Base-by-base conservation (phyloP, 2,329 filamentous ascomycete genomes). In the Trichoderma koningii region DNA sequence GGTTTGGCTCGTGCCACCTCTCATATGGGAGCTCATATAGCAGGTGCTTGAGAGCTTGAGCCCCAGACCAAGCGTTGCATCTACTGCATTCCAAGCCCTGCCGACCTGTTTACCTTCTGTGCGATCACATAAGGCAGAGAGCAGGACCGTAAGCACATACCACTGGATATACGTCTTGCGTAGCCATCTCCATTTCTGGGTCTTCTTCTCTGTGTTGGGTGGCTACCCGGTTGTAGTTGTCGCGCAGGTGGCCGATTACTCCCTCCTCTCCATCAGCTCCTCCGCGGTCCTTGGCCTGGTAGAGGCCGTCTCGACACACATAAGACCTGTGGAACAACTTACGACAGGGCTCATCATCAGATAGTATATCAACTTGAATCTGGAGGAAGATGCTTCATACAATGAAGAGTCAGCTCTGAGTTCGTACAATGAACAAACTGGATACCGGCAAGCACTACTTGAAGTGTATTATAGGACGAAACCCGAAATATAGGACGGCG, bases 191-290 rank as follows among this genome's bases (percentile, higher is more conserved):
- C 34, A 55, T 44, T 42, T 55, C 1, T 15, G 7, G 1, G 38
- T 55, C 38, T 55, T 44, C 34, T 42, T 44, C 23, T 55, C 15
- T 42, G 38, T 26, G 19, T 42, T 53, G 28, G 4, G 51, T 15
- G 19, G 12, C 14, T 21, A 19, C 30, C 21, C 41, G 51, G n/a
- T 21, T 38, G 30, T 53, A 53, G 15, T 23, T 53, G 14, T 57
- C 55, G 30, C 55, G 23, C n/a, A 45, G 34, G 41, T 45, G 41
- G 17, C 41, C 55, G 10, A 57, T 57, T 19, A 57, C 55, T 57
- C 55, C 55, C 55, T 57, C 55, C 55, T 57, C 55, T 57, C 55
- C 12, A 57, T 17, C 55, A 57, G 45, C 44, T 41, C 55, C 9
- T 57, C 17, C 14, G 55, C 30, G 17, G 41, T 57, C 23, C 45